Conservation (phyloP, 225 moss, liverwort and hornwort species). For the Lunularia cruciata region DNA sequence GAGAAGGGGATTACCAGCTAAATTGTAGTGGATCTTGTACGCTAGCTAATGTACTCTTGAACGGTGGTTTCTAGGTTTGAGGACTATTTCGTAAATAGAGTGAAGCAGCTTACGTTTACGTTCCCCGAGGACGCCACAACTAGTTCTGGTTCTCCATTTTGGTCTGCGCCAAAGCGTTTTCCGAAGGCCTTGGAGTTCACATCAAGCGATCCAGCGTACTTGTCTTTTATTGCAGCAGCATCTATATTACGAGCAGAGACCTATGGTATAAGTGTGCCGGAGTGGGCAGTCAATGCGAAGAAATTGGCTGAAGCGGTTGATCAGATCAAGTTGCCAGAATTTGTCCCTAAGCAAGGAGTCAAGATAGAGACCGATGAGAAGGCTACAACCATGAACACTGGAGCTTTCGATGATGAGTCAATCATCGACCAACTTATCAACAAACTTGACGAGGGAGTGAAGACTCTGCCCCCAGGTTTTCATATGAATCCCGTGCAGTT, state of each 20-base stretch:
- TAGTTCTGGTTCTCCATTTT: slow-evolving; percentile 47
- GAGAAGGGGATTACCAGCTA: too few species aligned
- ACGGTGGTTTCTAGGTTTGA: slow-evolving; percentile 38
- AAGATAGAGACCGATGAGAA: slow-evolving; percentile 59
- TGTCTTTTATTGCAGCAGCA: slow-evolving; percentile 49
- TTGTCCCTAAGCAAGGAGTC: slow-evolving; percentile 53
- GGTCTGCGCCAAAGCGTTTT: slow-evolving; percentile 60
- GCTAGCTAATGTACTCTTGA: neutral
- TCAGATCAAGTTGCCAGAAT: slow-evolving; percentile 34
- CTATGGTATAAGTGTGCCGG: slow-evolving; percentile 44
- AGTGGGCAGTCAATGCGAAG: slow-evolving; percentile 44
- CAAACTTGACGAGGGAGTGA: slow-evolving; percentile 40
- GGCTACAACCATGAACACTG: slow-evolving; percentile 39
- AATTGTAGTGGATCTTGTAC: too few species aligned
- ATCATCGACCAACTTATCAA: slow-evolving; percentile 47
- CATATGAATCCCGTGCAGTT: slow-evolving; percentile 53
- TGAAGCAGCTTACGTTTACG: slow-evolving; percentile 54
- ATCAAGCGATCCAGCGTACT: slow-evolving; percentile 47
- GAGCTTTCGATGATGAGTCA: slow-evolving; percentile 46
- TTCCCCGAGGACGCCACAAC: slow-evolving; percentile 54
- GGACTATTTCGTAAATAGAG: slow-evolving; percentile 53
- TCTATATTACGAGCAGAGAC: slow-evolving; percentile 52
- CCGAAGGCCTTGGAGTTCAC: slow-evolving; percentile 49
- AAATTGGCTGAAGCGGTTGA: slow-evolving; percentile 44
- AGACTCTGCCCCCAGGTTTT: slow-evolving; percentile 40